Evolutionary conservation across 2,329 filamentous ascomycete genomes (phyloP).

Genomic region (Diaporthe helianthi): DNA sequence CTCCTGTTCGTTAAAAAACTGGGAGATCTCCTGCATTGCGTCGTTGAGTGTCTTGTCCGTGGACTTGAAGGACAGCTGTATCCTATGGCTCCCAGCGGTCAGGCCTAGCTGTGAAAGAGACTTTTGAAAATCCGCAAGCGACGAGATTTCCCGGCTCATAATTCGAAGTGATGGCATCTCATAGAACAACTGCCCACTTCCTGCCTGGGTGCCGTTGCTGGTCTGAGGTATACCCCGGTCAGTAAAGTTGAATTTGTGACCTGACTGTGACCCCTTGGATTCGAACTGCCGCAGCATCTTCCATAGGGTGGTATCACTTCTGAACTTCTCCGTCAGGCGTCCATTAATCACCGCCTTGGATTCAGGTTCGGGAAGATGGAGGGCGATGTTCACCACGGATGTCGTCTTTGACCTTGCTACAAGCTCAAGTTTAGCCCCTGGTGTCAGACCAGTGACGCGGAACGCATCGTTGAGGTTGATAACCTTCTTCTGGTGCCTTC

Average conservation of each 20-base stretch:
- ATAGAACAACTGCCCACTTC: constrained; percentile 82
- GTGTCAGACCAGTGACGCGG: constrained; percentile 79
- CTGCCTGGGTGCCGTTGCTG: constrained; percentile 56
- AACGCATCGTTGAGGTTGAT: constrained; percentile 87
- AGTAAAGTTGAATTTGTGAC: constrained; percentile 78
- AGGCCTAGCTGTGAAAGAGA: constrained; percentile 86
- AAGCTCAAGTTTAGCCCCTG: constrained; percentile 92
- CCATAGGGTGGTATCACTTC: constrained; percentile 89
- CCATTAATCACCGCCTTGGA: constrained; percentile 66
- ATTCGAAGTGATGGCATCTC: constrained; percentile 86
- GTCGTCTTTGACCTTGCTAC: constrained; percentile 86
- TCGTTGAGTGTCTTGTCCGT: constrained; percentile 83
- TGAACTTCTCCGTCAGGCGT: constrained; percentile 82
- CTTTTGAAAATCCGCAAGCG: constrained; percentile 85
- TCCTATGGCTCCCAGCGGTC: constrained; percentile 80
- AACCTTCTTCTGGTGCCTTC: constrained; percentile 80
- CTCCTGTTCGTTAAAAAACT: constrained; percentile 70
- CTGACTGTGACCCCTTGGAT: constrained; percentile 69
- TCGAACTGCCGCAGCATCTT: constrained; percentile 90
- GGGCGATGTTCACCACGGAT: constrained; percentile 84
- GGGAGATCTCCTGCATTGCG: constrained; percentile 81
- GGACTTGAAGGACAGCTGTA: constrained; percentile 78
- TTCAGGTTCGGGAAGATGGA: constrained; percentile 81
- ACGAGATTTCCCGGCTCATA: constrained; percentile 79
- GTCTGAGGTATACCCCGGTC: constrained; percentile 76